Conservation (phyloP, 2,329 filamentous ascomycete genomes). For the Penicillium sp. region DNA sequence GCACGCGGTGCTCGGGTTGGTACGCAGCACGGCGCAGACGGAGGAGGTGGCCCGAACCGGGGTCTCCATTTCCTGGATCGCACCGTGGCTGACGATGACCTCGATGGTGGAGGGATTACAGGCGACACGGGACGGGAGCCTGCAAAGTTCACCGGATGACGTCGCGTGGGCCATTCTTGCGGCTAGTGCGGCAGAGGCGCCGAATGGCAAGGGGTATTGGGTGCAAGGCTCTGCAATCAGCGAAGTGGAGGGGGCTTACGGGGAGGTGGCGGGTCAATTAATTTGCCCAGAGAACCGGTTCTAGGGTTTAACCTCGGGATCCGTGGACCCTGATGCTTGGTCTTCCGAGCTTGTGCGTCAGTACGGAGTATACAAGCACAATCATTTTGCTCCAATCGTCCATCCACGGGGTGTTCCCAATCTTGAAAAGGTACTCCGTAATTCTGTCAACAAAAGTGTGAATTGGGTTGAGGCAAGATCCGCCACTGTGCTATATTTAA, state of each 20-base stretch:
- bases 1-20: constrained; percentile 19
- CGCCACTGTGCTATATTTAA: not conserved
- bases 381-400: too few species aligned
- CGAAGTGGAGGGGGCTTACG: constrained; percentile 20
- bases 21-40: constrained; percentile 16
- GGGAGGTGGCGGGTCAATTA: constrained; percentile 13
- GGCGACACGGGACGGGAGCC: not conserved
- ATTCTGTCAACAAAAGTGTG: not conserved
- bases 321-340: not conserved
- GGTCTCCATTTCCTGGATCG: constrained; percentile 18
- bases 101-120: constrained; percentile 19
- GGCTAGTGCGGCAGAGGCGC: constrained; percentile 7
- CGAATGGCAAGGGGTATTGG: constrained; percentile 23
- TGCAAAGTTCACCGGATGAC: constrained; percentile 18
- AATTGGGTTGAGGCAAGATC: not conserved
- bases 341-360: too few species aligned
- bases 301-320: not conserved
- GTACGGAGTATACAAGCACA: too few species aligned
- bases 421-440: too few species aligned
- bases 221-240: constrained; percentile 17
- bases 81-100: constrained; percentile 22
- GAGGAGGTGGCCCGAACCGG: constrained; percentile 12
- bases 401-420: too few species aligned
- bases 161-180: constrained; percentile 18
- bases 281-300: constrained; percentile 17